phyloP scores from a whole-genome alignment of 495 filamentous ascomycete species.

The Arthonia radiata region DNA sequence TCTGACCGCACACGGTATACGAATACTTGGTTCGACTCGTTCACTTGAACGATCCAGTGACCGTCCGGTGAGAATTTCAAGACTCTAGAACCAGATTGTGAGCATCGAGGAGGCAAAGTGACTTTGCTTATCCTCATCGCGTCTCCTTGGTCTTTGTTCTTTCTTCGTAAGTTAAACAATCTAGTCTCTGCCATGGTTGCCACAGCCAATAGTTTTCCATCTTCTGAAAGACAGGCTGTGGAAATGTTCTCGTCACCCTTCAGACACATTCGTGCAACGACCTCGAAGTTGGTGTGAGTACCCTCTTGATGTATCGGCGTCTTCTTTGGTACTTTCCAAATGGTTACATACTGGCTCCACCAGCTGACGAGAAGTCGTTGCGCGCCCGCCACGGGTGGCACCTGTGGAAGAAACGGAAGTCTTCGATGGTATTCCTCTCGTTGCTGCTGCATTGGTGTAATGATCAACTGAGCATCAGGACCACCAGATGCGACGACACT shows the following conservation, averaged over 20 bases:
- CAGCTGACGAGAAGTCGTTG: conserved; percentile 61
- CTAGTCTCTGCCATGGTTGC: conserved; percentile 57
- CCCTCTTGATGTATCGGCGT: conserved; percentile 17
- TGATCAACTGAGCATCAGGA: conserved; percentile 57
- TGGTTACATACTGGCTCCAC: conserved; percentile 72
- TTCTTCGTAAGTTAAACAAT: conserved; percentile 37
- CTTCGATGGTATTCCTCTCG: conserved; percentile 58
- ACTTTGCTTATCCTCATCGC: conserved; percentile 44
- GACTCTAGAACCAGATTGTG: conserved; percentile 36
- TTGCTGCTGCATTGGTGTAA: conserved; percentile 56
- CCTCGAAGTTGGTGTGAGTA: conserved; percentile 25
- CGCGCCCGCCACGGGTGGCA: conserved; percentile 40
- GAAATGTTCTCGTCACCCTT: conserved; percentile 71
- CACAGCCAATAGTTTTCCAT: conserved; percentile 52
- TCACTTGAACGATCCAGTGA: conserved; percentile 26
- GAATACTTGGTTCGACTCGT: conserved; percentile 4
- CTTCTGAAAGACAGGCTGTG: conserved; percentile 43
- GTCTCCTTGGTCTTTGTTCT: conserved; percentile 19
- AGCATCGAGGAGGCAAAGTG: conserved; percentile 19
- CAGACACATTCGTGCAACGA: conserved; percentile 48
- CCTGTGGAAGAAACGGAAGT: conserved; percentile 59
- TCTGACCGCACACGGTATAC: background rate
- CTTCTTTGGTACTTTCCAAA: conserved; percentile 30
- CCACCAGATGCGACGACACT: conserved; percentile 84
- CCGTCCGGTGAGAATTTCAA: conserved; percentile 26